These are phyloP conservation scores for Phytophthora fragariae DNA, from an alignment of 352 stramenopile genomes.

Conservation along the genomic window DNA sequence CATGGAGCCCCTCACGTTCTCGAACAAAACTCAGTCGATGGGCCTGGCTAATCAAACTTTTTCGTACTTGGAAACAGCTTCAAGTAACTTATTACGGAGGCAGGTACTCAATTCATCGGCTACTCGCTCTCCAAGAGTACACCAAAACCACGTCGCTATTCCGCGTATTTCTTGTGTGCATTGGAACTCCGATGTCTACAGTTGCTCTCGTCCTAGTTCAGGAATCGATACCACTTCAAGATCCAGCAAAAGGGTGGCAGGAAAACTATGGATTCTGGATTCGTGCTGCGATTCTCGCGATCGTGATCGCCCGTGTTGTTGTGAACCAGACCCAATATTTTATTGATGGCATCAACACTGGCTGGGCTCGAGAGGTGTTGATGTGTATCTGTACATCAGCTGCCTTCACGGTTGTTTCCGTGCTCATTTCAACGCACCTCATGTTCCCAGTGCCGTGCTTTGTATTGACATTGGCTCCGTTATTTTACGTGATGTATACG, in stretches of 20 bases:
- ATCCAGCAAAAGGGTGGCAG: conserved; percentile 19
- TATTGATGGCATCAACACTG: conserved; percentile 5
- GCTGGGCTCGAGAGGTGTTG: not conserved
- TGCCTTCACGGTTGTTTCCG: not conserved
- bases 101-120: conserved; percentile 29
- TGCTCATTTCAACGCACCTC: conserved; percentile 4
- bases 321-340: conserved; percentile 8
- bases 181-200: conserved; percentile 17
- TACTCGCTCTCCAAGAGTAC: conserved; percentile 28
- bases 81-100: conserved; percentile 34
- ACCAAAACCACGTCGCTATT: conserved; percentile 4
- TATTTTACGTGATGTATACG: conserved; percentile 10
- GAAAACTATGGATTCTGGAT: conserved; percentile 34
- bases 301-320: conserved; percentile 4
- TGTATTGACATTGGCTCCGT: not conserved
- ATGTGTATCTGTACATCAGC: conserved; percentile 1
- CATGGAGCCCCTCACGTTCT: not conserved
- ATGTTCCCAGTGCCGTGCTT: conserved; percentile 24
- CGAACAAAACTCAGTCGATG: not conserved
- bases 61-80: conserved; percentile 1
- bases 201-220: conserved; percentile 13
- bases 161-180: conserved; percentile 17
- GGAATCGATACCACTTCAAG: conserved; percentile 27
- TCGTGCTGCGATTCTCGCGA: conserved; percentile 24
- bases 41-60: not conserved